phyloP scores from a whole-genome alignment of 495 filamentous ascomycete species.

The Pyrenula massariospora region DNA sequence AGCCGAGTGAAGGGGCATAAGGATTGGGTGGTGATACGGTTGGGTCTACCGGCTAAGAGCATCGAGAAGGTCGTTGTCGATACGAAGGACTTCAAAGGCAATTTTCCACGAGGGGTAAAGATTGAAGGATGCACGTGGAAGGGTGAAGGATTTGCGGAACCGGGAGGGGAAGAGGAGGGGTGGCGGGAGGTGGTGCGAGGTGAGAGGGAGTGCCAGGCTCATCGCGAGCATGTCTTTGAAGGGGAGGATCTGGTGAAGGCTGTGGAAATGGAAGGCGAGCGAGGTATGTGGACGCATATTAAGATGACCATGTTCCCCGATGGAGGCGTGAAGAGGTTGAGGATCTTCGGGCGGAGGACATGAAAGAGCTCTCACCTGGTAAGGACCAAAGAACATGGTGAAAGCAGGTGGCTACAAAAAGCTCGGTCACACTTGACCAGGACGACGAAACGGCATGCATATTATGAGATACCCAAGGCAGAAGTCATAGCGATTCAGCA shows the following conservation, averaged over 20 bases:
- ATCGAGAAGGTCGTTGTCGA: conserved; percentile 69
- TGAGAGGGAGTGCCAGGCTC: conserved; percentile 57
- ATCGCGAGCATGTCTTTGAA: conserved; percentile 68
- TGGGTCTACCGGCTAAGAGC: conserved; percentile 54
- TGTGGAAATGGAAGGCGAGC: conserved; percentile 25
- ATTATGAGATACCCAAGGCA: no score
- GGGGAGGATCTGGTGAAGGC: conserved; percentile 21
- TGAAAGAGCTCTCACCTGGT: no score
- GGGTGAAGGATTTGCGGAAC: conserved; percentile 39
- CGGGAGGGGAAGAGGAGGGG: conserved; percentile 43
- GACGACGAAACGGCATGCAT: no score
- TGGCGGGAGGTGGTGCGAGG: conserved; percentile 61
- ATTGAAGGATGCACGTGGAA: conserved; percentile 37
- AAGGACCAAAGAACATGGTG: no score
- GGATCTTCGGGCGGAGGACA: conserved; percentile 61
- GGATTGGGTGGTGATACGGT: conserved; percentile 74
- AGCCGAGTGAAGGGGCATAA: conserved; percentile 64
- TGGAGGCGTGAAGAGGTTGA: conserved; percentile 79
- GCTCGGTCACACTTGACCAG: no score
- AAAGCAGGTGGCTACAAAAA: no score
- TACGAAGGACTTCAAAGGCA: conserved; percentile 82
- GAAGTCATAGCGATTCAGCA: no score
- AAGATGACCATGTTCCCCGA: conserved; percentile 89
- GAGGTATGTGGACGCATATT: conserved; percentile 58
- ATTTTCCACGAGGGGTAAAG: conserved; percentile 70